phyloP scores from a whole-genome alignment of 768 basidiomycete species.

The Harrya chromipes region DNA sequence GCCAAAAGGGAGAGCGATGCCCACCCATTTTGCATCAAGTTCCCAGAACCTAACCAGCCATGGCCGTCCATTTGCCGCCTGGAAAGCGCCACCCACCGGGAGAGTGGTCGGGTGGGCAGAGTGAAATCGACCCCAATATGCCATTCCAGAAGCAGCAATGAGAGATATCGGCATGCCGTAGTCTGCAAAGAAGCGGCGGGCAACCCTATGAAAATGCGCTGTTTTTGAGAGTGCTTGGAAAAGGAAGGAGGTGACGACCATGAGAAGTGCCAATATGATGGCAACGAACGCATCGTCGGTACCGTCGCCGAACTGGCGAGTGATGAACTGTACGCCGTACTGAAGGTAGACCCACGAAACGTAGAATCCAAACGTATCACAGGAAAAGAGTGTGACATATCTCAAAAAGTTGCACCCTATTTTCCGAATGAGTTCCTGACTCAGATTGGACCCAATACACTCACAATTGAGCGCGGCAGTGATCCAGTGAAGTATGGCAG shows the following conservation, averaged over 20 bases:
- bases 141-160: constrained; percentile 69
- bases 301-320: constrained; percentile 55
- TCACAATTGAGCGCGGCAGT: constrained; percentile 76
- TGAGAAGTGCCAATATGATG: constrained; percentile 73
- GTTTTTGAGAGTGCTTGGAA: constrained; percentile 66
- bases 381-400: constrained; percentile 88
- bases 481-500: constrained; percentile 80
- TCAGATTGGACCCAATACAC: no score
- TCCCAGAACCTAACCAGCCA: constrained; percentile 93
- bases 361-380: constrained; percentile 87
- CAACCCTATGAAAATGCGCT: constrained; percentile 66
- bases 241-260: constrained; percentile 71
- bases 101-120: constrained; percentile 58
- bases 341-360: constrained; percentile 89
- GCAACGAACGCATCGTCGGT: constrained; percentile 54
- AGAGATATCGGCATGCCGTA: constrained; percentile 92
- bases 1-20: constrained; percentile 86
- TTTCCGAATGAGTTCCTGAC: no score
- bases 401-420: constrained; percentile 82
- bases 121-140: constrained; percentile 84
- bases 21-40: constrained; percentile 85
- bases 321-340: constrained; percentile 84
- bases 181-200: constrained; percentile 75
- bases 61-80: constrained; percentile 63
- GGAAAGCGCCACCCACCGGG: constrained; percentile 66